phyloP scores from a whole-genome alignment of 345 rosid species.

The Eucalyptus rudis region DNA sequence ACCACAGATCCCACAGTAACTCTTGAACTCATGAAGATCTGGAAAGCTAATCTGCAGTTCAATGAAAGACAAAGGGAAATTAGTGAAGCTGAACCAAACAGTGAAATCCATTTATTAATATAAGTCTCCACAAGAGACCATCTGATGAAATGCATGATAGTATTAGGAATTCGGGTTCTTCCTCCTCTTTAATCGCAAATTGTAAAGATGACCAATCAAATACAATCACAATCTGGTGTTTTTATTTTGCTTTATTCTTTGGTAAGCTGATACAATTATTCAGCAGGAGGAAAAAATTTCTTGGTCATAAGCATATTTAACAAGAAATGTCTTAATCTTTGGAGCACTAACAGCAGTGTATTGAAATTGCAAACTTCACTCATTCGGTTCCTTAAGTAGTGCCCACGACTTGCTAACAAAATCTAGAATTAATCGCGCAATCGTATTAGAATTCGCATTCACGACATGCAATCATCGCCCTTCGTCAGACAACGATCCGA shows the following conservation, averaged over 20 bases:
- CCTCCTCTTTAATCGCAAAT: background rate
- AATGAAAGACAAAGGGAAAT: background rate
- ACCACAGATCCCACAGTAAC: slow-evolving; percentile 50
- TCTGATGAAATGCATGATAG: background rate
- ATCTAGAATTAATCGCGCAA: background rate
- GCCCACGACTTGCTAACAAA: background rate
- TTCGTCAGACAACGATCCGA: background rate
- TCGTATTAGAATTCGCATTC: background rate
- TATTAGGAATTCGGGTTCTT: background rate
- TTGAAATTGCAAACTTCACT: background rate
- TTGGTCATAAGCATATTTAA: background rate
- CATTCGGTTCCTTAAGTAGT: background rate
- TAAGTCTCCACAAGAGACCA: background rate
- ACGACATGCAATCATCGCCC: background rate
- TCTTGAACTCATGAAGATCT: slow-evolving; percentile 81
- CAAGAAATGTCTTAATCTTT: background rate
- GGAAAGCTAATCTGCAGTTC: slow-evolving; percentile 32
- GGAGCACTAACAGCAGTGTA: background rate
- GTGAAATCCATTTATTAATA: background rate
- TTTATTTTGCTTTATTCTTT: background rate
- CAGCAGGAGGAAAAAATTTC: background rate
- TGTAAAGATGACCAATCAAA: background rate
- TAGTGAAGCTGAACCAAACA: background rate
- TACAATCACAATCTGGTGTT: background rate
- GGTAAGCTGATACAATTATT: background rate